Evolutionary conservation across 164 flowering plant species (phyloP).

Genomic region (Platanus orientalis): DNA sequence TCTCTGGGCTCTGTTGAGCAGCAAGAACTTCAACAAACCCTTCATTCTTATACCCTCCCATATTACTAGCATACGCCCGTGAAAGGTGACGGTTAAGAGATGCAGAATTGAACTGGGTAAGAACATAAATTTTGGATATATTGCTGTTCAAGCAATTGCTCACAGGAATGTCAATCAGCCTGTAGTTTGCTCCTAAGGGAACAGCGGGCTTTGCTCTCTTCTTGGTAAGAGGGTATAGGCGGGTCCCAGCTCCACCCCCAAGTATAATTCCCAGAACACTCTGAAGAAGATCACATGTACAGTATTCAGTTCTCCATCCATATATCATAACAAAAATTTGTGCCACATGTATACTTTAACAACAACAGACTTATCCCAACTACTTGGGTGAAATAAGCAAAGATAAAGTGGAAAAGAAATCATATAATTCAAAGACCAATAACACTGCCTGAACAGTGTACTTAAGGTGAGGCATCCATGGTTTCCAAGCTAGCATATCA

Average conservation of each 20-base stretch:
- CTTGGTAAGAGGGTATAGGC: constrained; percentile 85
- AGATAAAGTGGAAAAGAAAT: too few species aligned
- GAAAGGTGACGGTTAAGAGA: constrained; percentile 91
- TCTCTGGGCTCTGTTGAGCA: constrained; percentile 95
- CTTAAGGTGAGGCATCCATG: too few species aligned
- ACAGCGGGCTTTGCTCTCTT: constrained; percentile 93
- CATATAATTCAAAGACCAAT: too few species aligned
- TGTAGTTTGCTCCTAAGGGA: constrained; percentile 81
- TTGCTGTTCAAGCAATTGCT: constrained; percentile 86
- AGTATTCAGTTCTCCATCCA: background rate
- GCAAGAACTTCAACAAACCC: constrained; percentile 97
- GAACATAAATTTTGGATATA: background rate
- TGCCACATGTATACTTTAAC: too few species aligned
- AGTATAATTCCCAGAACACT: constrained; percentile 89
- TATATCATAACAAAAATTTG: too few species aligned
- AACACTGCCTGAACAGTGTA: too few species aligned
- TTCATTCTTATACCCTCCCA: constrained; percentile 84
- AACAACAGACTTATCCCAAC: too few species aligned
- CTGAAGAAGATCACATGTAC: constrained; percentile 24
- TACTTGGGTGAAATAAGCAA: too few species aligned
- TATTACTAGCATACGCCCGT: constrained; percentile 73
- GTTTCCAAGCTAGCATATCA: too few species aligned
- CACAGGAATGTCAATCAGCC: constrained; percentile 85
- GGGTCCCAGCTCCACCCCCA: constrained; percentile 92
- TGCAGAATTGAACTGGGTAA: constrained; percentile 19